Conservation (phyloP, 768 basidiomycete genomes). For the Termitomyces bulborhizus region DNA sequence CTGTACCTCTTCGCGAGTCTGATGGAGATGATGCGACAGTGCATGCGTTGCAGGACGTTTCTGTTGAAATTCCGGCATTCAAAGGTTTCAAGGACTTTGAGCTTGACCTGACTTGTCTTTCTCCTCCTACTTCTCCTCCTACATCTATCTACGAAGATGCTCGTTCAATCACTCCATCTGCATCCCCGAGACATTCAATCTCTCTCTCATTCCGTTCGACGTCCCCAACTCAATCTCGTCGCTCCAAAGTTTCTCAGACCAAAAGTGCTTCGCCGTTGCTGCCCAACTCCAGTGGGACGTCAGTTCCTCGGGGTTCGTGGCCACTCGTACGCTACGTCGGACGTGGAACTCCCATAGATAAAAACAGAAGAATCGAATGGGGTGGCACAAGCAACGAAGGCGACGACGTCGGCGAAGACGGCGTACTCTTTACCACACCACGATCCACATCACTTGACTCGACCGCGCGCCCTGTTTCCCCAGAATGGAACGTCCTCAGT, state of each 20-base stretch:
- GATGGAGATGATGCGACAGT: conserved; percentile 20
- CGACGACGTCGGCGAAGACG: conserved; percentile 37
- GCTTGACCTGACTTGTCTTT: conserved; percentile 40
- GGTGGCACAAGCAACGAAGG: conserved; percentile 29
- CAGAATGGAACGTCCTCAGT: conserved; percentile 35
- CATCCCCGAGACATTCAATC: conserved; percentile 27
- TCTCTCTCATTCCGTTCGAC: conserved; percentile 32
- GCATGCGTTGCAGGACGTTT: not conserved
- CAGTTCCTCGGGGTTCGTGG: conserved; percentile 35
- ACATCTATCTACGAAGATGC: conserved; percentile 27
- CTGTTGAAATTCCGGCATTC: conserved; percentile 23
- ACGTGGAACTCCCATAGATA: conserved; percentile 44
- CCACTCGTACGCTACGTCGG: conserved; percentile 38
- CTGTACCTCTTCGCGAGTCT: conserved; percentile 11
- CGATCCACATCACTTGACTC: conserved; percentile 38
- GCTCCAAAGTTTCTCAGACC: conserved; percentile 9
- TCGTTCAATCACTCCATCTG: conserved; percentile 23
- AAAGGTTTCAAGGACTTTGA: conserved; percentile 40
- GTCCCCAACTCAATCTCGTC: conserved; percentile 19
- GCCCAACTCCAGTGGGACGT: conserved; percentile 20
- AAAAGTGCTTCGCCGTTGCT: conserved; percentile 23
- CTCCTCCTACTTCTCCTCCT: conserved; percentile 33
- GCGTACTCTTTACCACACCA: conserved; percentile 31
- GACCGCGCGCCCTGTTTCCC: conserved; percentile 19
- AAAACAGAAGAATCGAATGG: conserved; percentile 38